Base-by-base conservation (phyloP, 2,329 filamentous ascomycete species). In the Claviceps capensis region DNA sequence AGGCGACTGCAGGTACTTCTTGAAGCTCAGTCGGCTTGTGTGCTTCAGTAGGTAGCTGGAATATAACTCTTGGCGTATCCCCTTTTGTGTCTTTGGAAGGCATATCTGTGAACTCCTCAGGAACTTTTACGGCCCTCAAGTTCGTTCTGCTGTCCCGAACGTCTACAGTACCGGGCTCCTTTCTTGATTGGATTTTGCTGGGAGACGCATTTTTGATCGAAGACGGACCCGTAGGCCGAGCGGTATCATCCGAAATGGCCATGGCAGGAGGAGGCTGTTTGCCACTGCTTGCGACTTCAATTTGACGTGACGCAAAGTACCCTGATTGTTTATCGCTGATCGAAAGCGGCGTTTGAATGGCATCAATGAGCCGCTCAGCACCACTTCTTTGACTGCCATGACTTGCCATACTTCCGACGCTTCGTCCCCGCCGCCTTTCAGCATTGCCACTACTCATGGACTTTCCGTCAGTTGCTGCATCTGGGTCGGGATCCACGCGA, bases 301-400 rank as follows among this genome's bases (percentile, higher is more conserved):
- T 52, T 13, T 43, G 42, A 3, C 54, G 54, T 1, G 55, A 54
- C 0, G 34, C 7, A 1, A 65, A 61, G 9, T 63, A 62, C 23
- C 70, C 69, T 0, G 59, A 51, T 14, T 71, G 70, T 14, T 57
- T 61, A 0, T 67, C 64, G 4, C 69, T 66, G 0, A 74, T 58
- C 2, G 67, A 62, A 1, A 79, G 65, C 0, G 83, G 77, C 11
- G 78, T 81, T 59, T 83, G 78, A 2, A 88, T 85, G 2, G 83
- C 84, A 60, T 86, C 78, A 23, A 88, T 87, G 13, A 88, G 69
- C 30, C 84, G 72, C 54, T 88, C 84, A 0, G 84, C 81, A 57
- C 87, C 82, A 56, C 81, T 80, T 41, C 63, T 68, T 16, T 69
- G 75, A 56, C 81, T 83, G 2, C 57, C 67, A n/a, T 58, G 63